Evolutionary conservation across 2,329 filamentous ascomycete genomes (phyloP).

Genomic region (Cytospora leucostoma): DNA sequence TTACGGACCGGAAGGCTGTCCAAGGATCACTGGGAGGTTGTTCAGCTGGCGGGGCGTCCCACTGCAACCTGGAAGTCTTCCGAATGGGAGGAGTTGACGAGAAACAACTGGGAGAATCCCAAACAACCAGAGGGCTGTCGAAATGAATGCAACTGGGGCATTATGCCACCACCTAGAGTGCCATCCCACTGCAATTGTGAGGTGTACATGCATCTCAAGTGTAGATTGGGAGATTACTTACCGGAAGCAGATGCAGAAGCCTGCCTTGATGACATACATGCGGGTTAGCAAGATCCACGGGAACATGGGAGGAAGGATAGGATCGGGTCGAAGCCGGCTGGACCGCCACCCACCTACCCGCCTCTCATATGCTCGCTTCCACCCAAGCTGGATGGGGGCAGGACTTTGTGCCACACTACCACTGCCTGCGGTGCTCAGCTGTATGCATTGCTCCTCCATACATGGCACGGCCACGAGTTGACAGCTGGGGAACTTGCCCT

Average conservation of each 20-base stretch:
- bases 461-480: too few species aligned
- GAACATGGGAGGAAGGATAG: not conserved
- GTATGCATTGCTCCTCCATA: not conserved
- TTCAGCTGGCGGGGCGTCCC: not conserved
- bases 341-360: not conserved
- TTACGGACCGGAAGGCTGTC: not conserved
- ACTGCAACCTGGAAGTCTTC: not conserved
- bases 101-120: not conserved
- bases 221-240: not conserved
- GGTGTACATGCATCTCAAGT: not conserved
- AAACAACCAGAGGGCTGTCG: not conserved
- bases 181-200: not conserved
- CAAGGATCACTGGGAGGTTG: not conserved
- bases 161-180: not conserved
- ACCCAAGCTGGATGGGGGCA: not conserved
- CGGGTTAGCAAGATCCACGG: not conserved
- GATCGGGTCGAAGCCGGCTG: not conserved
- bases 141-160: not conserved
- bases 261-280: not conserved
- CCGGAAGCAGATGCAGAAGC: not conserved
- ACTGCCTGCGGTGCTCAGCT: not conserved
- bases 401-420: not conserved
- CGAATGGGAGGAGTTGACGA: not conserved
- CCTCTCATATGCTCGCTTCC: not conserved
- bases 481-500: too few species aligned